Evolutionary conservation across 1,284 basidiomycete genomes (phyloP), one percentile per base, ranked within the genome.

Genomic region (Trametes hirsuta): DNA sequence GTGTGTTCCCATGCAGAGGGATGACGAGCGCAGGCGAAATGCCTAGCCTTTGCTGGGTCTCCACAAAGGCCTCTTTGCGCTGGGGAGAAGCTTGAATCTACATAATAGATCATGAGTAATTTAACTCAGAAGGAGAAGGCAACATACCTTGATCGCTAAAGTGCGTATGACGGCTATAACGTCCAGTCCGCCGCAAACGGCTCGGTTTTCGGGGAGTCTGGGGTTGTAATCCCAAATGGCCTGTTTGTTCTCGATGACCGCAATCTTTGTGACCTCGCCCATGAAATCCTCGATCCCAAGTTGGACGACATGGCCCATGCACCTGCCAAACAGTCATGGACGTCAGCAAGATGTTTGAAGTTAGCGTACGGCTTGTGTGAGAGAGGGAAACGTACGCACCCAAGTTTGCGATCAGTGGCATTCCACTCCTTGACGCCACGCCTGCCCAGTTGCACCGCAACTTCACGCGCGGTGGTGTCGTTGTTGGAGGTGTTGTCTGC

Each of bases 151-250:
- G 35, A 59, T 37, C 0, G 53, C 53, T 0, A 59, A 25, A 1
- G 58, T 59, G 21, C 58, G 41, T 0, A 59, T 39, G 0, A 50
- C 4, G 6, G 53, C 58, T n/a, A 59, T 59, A 1, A 59, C 34
- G 35, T 59, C 58, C 0, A 55, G 40, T 0, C 53, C 57, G 4
- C 47, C 52, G 3, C 14, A 50, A 1, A 40, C 46, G 4, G 35
- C n/a, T 15, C 45, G 24, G 47, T 50, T 59, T 30, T 44, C 51
- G 1, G 24, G 18, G 1, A 42, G 24, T 3, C 14, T 21, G 0
- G 53, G 58, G 15, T 59, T 42, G 47, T 35, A 55, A 1, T 59
- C 47, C 58, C 52, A 59, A 1, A 59, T 51, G 0, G 47, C 52
- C n/a, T 59, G 47, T 25, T 51, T 50, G 21, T 30, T 44, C 40